Percentiles rank a stretch among this genome's conserved stretches.
phyloP scores from a whole-genome alignment of 2,329 filamentous ascomycete species.

The Fusarium sulawesiense region DNA sequence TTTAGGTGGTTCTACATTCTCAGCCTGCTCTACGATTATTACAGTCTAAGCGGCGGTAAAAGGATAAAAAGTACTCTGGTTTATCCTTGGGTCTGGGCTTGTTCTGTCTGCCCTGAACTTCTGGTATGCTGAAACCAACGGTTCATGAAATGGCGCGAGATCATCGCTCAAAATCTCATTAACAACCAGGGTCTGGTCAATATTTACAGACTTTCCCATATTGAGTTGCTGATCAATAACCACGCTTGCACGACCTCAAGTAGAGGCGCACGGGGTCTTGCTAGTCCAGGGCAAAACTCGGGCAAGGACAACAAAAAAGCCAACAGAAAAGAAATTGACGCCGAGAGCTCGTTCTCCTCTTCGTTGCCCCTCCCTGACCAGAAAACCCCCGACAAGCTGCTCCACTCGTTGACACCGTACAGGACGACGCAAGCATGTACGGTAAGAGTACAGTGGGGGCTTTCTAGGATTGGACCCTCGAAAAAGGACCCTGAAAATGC shows the following conservation, averaged over 20 bases:
- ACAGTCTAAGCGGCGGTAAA: slow-evolving; percentile 13
- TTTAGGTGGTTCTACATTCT: not conserved
- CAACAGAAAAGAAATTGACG: slow-evolving; percentile 3
- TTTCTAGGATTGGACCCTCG: slow-evolving; percentile 30
- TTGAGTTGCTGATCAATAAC: not conserved
- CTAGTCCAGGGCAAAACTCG: not conserved
- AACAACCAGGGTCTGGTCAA: not conserved
- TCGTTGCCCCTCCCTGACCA: slow-evolving; percentile 15
- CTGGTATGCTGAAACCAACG: slow-evolving; percentile 7
- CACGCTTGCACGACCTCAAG: not conserved
- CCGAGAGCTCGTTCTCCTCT: slow-evolving; percentile 6
- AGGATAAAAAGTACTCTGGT: not conserved
- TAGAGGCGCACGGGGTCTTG: not conserved
- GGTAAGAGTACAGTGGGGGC: slow-evolving; percentile 7
- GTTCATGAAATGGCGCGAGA: slow-evolving; percentile 8
- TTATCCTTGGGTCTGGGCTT: not conserved
- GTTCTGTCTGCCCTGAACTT: not conserved
- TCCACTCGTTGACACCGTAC: slow-evolving; percentile 17
- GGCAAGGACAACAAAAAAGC: not conserved
- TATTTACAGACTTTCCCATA: not conserved
- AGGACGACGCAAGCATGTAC: slow-evolving; percentile 11
- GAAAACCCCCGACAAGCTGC: slow-evolving; percentile 7
- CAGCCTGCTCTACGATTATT: not conserved
- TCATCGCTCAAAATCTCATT: slow-evolving; percentile 14
- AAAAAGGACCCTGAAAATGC: slow-evolving; percentile 36